A percentile compares a stretch with the other conserved stretches of the same genome.
Evolutionary conservation across 768 basidiomycete genomes (phyloP).

Genomic region (Amanita brunnescens): DNA sequence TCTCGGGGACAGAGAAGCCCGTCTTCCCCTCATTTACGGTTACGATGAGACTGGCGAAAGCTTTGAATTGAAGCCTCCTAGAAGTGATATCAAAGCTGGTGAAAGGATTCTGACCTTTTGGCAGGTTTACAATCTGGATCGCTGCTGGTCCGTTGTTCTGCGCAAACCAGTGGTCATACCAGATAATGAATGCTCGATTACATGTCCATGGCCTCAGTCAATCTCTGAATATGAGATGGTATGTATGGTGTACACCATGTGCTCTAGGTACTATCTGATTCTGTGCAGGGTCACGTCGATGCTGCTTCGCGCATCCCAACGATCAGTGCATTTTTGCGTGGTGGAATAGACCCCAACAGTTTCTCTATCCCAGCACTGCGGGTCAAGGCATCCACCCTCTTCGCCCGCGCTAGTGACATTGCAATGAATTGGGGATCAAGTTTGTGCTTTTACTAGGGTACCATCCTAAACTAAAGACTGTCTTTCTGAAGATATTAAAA

Average conservation of each 20-base stretch:
- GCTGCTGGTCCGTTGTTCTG: conserved; percentile 71
- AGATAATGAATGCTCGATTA: conserved; percentile 55
- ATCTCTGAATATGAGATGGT: conserved; percentile 66
- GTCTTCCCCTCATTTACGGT: conserved; percentile 27
- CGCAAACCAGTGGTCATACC: conserved; percentile 59
- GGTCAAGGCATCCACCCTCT: conserved; percentile 70
- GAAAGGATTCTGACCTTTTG: conserved; percentile 73
- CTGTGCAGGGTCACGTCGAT: conserved; percentile 48
- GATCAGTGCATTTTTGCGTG: conserved; percentile 53
- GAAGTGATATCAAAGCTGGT: conserved; percentile 52
- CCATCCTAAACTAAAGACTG: conserved; percentile 4
- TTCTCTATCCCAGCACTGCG: conserved; percentile 60
- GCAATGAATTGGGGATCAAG: conserved; percentile 54
- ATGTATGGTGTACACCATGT: conserved; percentile 17
- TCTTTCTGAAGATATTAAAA: conserved; percentile 29
- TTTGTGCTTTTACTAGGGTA: conserved; percentile 20
- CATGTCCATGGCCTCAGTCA: conserved; percentile 70
- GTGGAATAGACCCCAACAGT: conserved; percentile 43
- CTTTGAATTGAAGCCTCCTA: conserved; percentile 48
- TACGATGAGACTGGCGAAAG: conserved; percentile 21
- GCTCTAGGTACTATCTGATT: conserved; percentile 6
- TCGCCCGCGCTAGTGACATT: conserved; percentile 56
- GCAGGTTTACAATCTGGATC: conserved; percentile 76
- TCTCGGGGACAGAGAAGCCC: conserved; percentile 40
- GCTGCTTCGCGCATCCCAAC: conserved; percentile 46